Conservation (phyloP, 352 stramenopile genomes). For the Globisporangium spinosum region DNA sequence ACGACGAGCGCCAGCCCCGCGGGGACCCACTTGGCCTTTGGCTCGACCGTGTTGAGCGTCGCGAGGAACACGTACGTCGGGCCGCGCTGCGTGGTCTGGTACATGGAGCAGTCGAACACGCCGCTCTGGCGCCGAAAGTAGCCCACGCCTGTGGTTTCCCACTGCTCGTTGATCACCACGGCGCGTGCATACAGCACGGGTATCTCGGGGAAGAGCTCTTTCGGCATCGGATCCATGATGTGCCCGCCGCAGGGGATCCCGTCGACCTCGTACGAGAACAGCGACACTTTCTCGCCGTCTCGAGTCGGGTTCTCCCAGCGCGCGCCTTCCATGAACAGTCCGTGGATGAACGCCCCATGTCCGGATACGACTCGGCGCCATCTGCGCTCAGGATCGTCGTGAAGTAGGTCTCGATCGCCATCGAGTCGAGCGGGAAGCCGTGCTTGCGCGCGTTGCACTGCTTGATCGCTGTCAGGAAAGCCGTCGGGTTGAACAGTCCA, state of each 20-base stretch:
- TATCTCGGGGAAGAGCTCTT: conserved; percentile 88
- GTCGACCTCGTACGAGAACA: conserved; percentile 82
- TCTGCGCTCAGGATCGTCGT: conserved; percentile 67
- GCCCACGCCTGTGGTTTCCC: conserved; percentile 93
- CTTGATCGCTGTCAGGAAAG: conserved; percentile 86
- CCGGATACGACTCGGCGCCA: conserved; percentile 61
- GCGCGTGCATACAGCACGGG: conserved; percentile 94
- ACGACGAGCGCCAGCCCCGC: conserved; percentile 92
- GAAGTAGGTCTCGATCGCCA: conserved; percentile 94
- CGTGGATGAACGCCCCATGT: conserved; percentile 91
- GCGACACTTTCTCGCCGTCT: conserved; percentile 79
- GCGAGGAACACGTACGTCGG: conserved; percentile 97
- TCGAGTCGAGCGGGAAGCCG: conserved; percentile 87
- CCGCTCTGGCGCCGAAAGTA: conserved; percentile 88
- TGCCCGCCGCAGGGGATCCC: conserved; percentile 82
- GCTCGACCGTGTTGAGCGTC: conserved; percentile 85
- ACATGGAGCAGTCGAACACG: conserved; percentile 95
- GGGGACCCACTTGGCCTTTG: conserved; percentile 91
- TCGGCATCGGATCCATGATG: conserved; percentile 89
- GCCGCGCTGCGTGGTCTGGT: conserved; percentile 93
- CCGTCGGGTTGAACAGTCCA: conserved; percentile 76
- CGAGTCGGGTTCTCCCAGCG: conserved; percentile 77
- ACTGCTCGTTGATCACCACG: conserved; percentile 86
- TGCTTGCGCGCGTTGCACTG: conserved; percentile 84
- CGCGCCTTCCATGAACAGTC: conserved; percentile 93